Conservation (phyloP, 192 early-diverging fungal genomes). For the Dissophora globulifera region DNA sequence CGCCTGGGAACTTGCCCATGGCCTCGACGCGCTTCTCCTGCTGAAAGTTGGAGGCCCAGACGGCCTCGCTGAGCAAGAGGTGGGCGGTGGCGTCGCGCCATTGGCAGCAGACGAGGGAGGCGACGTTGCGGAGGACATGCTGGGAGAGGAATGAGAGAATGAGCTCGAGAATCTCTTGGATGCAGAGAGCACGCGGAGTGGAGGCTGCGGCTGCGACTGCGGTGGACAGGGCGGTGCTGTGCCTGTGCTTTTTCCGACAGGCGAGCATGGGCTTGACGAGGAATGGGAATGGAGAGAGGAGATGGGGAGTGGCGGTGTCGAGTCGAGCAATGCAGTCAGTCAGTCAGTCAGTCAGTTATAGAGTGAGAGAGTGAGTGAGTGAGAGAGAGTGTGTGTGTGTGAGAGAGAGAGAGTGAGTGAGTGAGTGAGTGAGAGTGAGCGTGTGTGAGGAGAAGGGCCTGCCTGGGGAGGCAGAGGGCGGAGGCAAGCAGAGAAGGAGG, state of each 20-base stretch:
- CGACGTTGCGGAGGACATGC: constrained; percentile 7
- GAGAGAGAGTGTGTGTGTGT: neutral
- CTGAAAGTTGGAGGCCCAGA: constrained; percentile 23
- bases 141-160: constrained; percentile 23
- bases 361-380: neutral
- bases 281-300: neutral
- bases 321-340: no score
- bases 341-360: no score
- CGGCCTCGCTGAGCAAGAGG: neutral
- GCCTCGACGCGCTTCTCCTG: constrained; percentile 15
- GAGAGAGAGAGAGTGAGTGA: no score
- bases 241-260: neutral
- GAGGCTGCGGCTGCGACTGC: neutral
- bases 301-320: neutral
- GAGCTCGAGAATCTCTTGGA: constrained; percentile 19
- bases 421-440: no score
- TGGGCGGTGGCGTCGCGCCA: constrained; percentile 1
- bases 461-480: no score
- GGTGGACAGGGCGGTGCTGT: neutral
- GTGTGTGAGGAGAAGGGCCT: no score
- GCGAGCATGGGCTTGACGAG: neutral
- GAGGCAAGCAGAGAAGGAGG: no score
- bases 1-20: neutral
- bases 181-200: constrained; percentile 10
- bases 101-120: constrained; percentile 5